A percentile compares a stretch with the other conserved stretches of the same genome.
Evolutionary conservation across 805 yeast species (phyloP).

Genomic region (Hyphopichia homilentoma): DNA sequence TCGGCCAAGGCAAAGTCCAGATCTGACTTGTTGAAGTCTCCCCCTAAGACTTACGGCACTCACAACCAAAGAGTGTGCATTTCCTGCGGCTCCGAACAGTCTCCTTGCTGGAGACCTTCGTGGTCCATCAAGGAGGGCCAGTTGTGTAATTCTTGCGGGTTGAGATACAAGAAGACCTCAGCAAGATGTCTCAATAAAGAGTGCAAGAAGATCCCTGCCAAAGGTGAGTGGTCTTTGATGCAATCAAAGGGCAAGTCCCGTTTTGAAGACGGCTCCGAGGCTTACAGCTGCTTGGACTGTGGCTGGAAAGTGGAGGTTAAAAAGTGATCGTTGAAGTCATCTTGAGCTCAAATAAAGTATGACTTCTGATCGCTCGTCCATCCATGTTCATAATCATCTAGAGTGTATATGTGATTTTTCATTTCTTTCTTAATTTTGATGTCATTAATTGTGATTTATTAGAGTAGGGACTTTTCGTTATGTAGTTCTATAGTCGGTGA

Average conservation of each 20-base stretch:
- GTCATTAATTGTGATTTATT: no score
- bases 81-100: constrained; percentile 84
- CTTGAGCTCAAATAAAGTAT: background rate
- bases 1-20: constrained; percentile 27
- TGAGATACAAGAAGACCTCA: constrained; percentile 89
- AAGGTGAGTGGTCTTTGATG: constrained; percentile 92
- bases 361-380: no score
- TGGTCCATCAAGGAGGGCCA: constrained; percentile 94
- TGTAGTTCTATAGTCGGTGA: no score
- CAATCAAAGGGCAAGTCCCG: constrained; percentile 55
- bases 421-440: no score
- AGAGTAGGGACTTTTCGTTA: no score
- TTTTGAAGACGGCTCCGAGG: constrained; percentile 38
- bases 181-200: constrained; percentile 76
- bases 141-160: constrained; percentile 93
- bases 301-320: constrained; percentile 41
- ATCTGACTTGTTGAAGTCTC: constrained; percentile 29
- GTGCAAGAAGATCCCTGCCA: constrained; percentile 91
- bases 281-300: constrained; percentile 41
- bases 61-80: constrained; percentile 61
- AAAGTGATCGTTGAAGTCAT: constrained; percentile 13
- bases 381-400: no score
- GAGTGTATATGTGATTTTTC: no score
- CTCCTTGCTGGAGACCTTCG: constrained; percentile 98
- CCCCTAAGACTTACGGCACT: constrained; percentile 22